Evolutionary conservation across 208 protist species (phyloP).

Genomic region (Wallacemonas sp.): DNA sequence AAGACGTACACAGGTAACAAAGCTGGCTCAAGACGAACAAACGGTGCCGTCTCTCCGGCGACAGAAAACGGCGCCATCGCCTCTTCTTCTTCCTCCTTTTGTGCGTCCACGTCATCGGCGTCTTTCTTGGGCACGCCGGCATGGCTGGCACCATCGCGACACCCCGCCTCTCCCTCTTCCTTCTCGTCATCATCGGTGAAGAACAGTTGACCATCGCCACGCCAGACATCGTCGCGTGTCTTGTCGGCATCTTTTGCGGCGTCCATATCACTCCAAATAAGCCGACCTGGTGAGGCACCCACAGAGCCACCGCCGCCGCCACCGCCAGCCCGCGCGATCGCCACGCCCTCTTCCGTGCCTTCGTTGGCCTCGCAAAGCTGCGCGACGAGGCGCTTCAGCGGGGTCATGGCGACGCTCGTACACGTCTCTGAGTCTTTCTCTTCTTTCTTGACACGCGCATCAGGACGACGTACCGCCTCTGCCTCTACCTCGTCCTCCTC

Average conservation of each 20-base stretch:
- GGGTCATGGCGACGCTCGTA: too few species aligned
- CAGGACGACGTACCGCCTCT: too few species aligned
- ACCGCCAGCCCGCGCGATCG: too few species aligned
- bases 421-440: too few species aligned
- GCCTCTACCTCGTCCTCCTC: too few species aligned
- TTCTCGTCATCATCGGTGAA: not conserved
- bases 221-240: not conserved
- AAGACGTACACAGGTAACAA: constrained; percentile 72
- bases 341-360: too few species aligned
- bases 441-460: too few species aligned
- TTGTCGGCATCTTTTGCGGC: not conserved
- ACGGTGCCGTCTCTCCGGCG: not conserved
- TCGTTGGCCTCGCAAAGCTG: too few species aligned
- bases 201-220: too few species aligned
- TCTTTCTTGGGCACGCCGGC: not conserved
- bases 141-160: not conserved
- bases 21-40: constrained; percentile 27
- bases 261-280: not conserved
- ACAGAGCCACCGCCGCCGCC: too few species aligned
- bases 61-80: not conserved
- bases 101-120: not conserved
- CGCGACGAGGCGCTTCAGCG: too few species aligned
- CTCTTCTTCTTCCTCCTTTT: not conserved
- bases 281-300: not conserved
- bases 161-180: not conserved